Evolutionary conservation across 768 basidiomycete genomes (phyloP), one percentile per base, ranked within the genome.

Genomic region (Roridomyces roridus): DNA sequence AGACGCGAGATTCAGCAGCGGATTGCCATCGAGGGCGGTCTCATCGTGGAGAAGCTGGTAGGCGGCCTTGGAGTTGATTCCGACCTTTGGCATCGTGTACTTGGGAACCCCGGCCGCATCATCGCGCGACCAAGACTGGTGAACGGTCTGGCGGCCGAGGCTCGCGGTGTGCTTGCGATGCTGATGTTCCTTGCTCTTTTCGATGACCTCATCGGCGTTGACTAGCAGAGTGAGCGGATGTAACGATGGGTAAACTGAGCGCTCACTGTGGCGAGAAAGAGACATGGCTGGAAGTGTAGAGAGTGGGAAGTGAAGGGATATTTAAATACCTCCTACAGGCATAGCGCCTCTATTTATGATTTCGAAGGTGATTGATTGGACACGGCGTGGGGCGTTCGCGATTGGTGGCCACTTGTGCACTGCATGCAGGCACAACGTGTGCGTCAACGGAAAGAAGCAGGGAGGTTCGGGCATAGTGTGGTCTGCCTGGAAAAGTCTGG

Each of bases 1-100:
- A 17, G 84, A 85, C 5, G 85, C 85, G n/a, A 87, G 74, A 67
- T 88, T 88, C 59, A 87, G 73, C 41, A 80, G 65, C 8, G 85
- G 83, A 59, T 81, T 83, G 21, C 84, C 84, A 62, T 85, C 84
- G 6, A 86, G 74, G 1, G 76, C 72, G 15, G 82, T 77, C 69
- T 89, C 85, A 63, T 85, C 84, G 62, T 81, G 80, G 9, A 82
- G 67, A 40, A 82, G 70, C 60, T 82, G 80, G 64, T 80, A 80
- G 0, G 81, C 81, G 5, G 78, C 72, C 50, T 72, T 75, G 12
- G 76, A 76, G 12, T 74, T 70, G 40, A 81, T 79, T 3, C 81
- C 81, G 6, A 71, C 51, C 41, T 66, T 67, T 6, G 82, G 82
- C 15, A 84, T 68, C 0, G 70, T 70, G 61, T 80, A 82, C 65